These are phyloP conservation scores for Periconia macrospinosa DNA, from an alignment of 2,329 filamentous ascomycete genomes.

Conservation along the genomic window DNA sequence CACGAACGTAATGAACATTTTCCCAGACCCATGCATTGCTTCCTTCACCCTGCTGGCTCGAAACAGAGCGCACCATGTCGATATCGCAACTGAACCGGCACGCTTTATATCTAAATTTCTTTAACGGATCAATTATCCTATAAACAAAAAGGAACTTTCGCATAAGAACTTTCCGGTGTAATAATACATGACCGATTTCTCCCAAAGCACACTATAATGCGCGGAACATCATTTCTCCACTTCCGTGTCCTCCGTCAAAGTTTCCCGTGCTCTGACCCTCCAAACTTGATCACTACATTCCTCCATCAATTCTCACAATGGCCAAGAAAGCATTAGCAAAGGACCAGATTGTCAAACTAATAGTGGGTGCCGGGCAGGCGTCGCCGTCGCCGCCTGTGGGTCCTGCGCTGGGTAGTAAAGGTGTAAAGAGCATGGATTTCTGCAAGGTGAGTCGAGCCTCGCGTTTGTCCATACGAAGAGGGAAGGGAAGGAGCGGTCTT, in stretches of 20 bases:
- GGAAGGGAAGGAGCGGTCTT: neutral
- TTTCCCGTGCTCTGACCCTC: neutral
- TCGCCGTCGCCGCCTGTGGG: conserved; percentile 94
- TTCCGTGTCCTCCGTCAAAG: neutral
- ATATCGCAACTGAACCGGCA: too few relatives aligned
- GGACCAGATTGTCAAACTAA: conserved; percentile 81
- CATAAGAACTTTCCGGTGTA: too few relatives aligned
- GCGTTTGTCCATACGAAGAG: neutral
- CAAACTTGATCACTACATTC: neutral
- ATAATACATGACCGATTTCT: too few relatives aligned
- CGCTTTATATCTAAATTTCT: too few relatives aligned
- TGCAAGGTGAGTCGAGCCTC: conserved; percentile 84
- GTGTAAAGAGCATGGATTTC: conserved; percentile 99
- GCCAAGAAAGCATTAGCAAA: conserved; percentile 40
- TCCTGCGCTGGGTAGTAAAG: conserved; percentile 93
- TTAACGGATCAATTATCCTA: too few relatives aligned
- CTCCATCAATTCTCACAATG: conserved; percentile 23
- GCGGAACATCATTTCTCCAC: conserved; percentile 3
- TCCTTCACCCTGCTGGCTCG: too few relatives aligned
- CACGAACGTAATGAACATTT: conserved; percentile 9
- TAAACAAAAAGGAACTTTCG: too few relatives aligned
- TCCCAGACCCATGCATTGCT: too few relatives aligned
- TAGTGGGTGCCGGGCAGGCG: conserved; percentile 94
- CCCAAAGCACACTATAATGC: neutral
- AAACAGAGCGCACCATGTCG: too few relatives aligned